Evolutionary conservation across 2,329 filamentous ascomycete species (phyloP), one percentile per base, ranked within the genome.

Genomic region (Bipolaris oryzae): DNA sequence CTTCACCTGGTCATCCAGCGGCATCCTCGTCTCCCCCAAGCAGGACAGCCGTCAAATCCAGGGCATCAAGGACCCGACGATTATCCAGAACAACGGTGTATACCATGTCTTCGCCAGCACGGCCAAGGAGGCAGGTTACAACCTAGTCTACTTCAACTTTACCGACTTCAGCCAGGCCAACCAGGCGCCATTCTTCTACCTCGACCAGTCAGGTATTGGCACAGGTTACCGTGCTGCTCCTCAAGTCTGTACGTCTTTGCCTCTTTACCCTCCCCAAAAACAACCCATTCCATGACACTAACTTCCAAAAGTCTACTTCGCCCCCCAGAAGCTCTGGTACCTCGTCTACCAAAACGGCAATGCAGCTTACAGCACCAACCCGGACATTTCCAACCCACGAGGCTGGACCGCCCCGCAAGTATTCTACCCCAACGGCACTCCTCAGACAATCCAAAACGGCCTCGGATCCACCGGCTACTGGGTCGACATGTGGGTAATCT

Each of bases 401-500:
- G 77, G 76, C 2, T 79, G 78, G 77, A 77, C 64, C 5, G 75
- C 74, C 0, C 74, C 74, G 1, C 63, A 70, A 49, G 70, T 61
- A 13, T 79, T 79, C 61, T 79, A 75, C 56, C 48, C 62, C 15
- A 64, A 55, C 42, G 64, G 65, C 28, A 71, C 63, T 7, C 77
- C 77, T 0, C 50, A 55, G 7, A 71, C 72, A 38, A 74, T 78
- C 50, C 56, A 61, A 2, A 44, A 71, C 5, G 73, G 75, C 43
- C 69, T 77, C 10, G 18, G 47, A 15, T 51, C 20, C 18, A 56
- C 55, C 6, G 76, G 76, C 7, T 76, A 76, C 61, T 79, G 77
- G 76, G 76, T 79, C 11, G 77, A 79, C 61, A 78, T 78, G 76
- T 78, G 76, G 76, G 72, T 77, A 21, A 77, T 79, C 47, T 79